These are phyloP conservation scores for Corymbia maculata DNA, from an alignment of 345 rosid species.

Conservation along the genomic window DNA sequence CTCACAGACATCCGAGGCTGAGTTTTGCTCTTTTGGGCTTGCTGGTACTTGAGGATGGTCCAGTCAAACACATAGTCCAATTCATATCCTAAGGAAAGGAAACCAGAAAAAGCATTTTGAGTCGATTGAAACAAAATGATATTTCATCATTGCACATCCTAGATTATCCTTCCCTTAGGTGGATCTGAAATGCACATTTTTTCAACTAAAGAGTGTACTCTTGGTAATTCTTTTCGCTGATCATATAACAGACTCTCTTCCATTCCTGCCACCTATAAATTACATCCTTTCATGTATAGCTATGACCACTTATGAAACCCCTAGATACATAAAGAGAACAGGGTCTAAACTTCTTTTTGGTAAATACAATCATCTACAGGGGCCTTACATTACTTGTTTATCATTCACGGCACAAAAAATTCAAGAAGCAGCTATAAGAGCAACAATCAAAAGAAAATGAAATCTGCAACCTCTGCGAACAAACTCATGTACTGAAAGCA, in stretches of 20 bases:
- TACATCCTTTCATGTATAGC: background rate
- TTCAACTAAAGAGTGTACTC: background rate
- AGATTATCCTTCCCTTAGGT: background rate
- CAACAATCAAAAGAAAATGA: background rate
- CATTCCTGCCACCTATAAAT: background rate
- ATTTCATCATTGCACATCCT: background rate
- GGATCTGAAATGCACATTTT: background rate
- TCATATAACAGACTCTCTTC: background rate
- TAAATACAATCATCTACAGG: background rate
- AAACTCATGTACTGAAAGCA: background rate
- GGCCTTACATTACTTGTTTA: background rate
- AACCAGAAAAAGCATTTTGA: background rate
- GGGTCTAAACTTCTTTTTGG: background rate
- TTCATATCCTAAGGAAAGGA: constrained; percentile 52
- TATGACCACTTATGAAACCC: background rate
- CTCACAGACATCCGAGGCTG: constrained; percentile 56
- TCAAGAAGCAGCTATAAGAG: background rate
- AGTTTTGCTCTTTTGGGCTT: constrained; percentile 56
- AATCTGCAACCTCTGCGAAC: background rate
- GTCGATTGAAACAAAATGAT: background rate
- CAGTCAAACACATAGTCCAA: constrained; percentile 89
- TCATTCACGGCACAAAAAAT: background rate
- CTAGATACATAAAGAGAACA: background rate
- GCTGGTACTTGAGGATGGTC: constrained; percentile 90
- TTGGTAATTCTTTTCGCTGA: background rate